Evolutionary conservation across 805 yeast species (phyloP).

Genomic region (Kuraishia piskuri): DNA sequence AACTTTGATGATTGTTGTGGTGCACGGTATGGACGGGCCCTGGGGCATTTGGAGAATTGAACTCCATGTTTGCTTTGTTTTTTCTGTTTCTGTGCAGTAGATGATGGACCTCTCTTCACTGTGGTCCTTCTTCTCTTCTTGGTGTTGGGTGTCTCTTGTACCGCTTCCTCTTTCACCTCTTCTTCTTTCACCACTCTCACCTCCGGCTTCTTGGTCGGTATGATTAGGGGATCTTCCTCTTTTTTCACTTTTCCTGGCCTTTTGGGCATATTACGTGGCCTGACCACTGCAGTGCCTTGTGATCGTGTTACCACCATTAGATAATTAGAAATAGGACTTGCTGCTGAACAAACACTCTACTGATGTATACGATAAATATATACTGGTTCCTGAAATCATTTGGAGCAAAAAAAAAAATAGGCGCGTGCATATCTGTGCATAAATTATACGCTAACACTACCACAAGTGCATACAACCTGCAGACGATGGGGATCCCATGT

Average conservation of each 20-base stretch:
- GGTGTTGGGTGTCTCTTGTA: neutral
- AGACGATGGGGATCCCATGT: no score
- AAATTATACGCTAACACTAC: neutral
- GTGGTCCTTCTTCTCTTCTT: neutral
- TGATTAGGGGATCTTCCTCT: neutral
- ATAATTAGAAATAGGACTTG: no score
- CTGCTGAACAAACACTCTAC: no score
- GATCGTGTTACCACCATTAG: neutral
- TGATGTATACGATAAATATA: no score
- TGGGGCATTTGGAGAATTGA: neutral
- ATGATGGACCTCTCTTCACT: neutral
- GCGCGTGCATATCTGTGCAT: neutral
- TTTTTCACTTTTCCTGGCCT: neutral
- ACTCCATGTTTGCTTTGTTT: neutral
- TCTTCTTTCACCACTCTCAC: neutral
- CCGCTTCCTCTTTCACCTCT: neutral
- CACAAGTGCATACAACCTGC: neutral
- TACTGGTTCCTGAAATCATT: neutral
- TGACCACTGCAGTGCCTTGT: neutral
- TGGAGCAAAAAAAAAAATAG: neutral
- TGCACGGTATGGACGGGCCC: neutral
- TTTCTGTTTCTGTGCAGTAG: neutral
- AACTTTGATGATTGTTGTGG: neutral
- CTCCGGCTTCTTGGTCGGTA: neutral
- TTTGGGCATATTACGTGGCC: neutral